Base-by-base conservation (phyloP, 176 grass and related monocot species). In the Rhynchospora tenuis region DNA sequence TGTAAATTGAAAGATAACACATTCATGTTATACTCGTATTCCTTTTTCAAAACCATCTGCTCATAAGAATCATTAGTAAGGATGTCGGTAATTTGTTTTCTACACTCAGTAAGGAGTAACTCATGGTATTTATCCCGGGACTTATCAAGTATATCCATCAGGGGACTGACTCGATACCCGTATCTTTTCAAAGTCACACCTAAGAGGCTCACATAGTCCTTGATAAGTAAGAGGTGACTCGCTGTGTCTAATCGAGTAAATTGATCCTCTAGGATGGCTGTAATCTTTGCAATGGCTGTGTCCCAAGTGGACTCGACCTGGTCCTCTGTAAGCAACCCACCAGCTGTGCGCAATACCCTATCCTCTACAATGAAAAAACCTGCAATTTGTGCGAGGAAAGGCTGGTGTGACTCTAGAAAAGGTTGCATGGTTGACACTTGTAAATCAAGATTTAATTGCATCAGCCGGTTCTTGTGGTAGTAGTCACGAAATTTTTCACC, bases 281-380 rank as follows among this genome's bases (percentile, higher is more conserved):
- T 91, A 72, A 93, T 84, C 86, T 90, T 97, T 52, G 86, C 80
- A 81, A 87, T 86, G 70, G 94, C 86, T 63, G 83, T 91, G 83
- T 90, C 88, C 87, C 89, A 91, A 64, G 86, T 88, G 59, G 78
- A 85, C 48, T 97, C 94, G n/a, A 93, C 75, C 73, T 93, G 94
- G 23, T 77, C 88, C 64, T 93, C 94, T 29, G 84, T 89, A 50
- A 97, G 77, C 80, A 97, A 79, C 7, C 91, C 94, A 77, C 90
- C 89, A 83, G 91, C 89, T 62, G 91, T 88, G 70, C 86, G 85
- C 81, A 97, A 85, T 27, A 93, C 88, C 64, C 86, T 85, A 64
- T 85, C 84, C 78, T 97, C 94, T 64, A 97, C 54, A 56, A 97
- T 91, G 83, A 97, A 97, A 88, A 93, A 97, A 0, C 94, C 94